phyloP scores from a whole-genome alignment of 2,329 filamentous ascomycete species.

The Bipolaris zeicola region DNA sequence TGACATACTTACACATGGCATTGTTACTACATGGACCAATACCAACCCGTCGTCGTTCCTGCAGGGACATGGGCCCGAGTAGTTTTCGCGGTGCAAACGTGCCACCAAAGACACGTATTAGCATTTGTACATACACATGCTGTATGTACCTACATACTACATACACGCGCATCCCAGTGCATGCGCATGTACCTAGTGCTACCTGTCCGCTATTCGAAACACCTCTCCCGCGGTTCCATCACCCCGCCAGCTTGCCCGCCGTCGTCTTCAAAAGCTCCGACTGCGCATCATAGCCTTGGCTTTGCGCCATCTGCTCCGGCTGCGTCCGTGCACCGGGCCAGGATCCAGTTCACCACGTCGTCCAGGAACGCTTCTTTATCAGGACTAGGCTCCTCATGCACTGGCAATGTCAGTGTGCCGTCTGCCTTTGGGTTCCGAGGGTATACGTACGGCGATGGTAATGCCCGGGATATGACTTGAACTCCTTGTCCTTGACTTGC shows the following conservation, averaged over 20 bases:
- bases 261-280: constrained; percentile 7
- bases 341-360: constrained; percentile 46
- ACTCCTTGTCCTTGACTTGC: constrained; percentile 68
- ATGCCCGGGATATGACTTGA: constrained; percentile 76
- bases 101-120: constrained; percentile 11
- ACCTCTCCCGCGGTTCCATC: constrained; percentile 12
- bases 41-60: constrained; percentile 4
- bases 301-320: constrained; percentile 38
- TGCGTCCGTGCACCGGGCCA: constrained; percentile 39
- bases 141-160: background rate
- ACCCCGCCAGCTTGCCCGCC: constrained; percentile 12
- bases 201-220: background rate
- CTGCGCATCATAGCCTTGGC: constrained; percentile 38
- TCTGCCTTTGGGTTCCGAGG: background rate
- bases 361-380: constrained; percentile 44
- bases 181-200: too few species aligned
- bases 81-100: constrained; percentile 15
- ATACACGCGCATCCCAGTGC: background rate
- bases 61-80: constrained; percentile 4
- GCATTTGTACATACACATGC: background rate
- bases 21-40: background rate
- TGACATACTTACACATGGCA: background rate
- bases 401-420: constrained; percentile 29
- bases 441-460: constrained; percentile 68
- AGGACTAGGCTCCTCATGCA: constrained; percentile 46